Conservation (phyloP, 2,329 filamentous ascomycete genomes). For the Zymoseptoria crescenta region DNA sequence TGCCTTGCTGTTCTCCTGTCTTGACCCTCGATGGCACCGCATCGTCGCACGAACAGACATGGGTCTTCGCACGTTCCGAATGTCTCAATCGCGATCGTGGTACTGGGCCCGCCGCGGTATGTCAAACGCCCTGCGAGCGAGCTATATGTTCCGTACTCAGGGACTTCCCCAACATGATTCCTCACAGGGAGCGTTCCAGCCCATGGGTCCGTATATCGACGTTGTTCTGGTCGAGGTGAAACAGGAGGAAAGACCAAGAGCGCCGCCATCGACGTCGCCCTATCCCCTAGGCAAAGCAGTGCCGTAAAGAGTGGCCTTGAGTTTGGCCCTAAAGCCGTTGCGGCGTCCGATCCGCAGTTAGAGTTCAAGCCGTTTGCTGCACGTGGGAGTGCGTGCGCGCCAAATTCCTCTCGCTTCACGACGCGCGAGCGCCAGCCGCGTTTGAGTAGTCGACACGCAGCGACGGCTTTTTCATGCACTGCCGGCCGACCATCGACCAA, state of each 20-base stretch:
- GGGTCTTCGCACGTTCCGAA: not conserved
- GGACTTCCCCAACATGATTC: not conserved
- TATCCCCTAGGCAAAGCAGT: not conserved
- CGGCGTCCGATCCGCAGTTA: not conserved
- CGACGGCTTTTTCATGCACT: no score
- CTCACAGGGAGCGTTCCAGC: not conserved
- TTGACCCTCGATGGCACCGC: not conserved
- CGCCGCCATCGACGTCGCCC: not conserved
- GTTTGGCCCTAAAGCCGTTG: not conserved
- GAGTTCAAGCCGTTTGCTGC: not conserved
- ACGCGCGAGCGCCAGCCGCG: not conserved
- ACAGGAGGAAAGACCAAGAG: not conserved
- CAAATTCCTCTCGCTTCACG: not conserved
- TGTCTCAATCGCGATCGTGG: not conserved
- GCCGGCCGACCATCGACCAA: not conserved
- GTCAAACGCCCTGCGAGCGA: not conserved
- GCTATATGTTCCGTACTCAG: not conserved
- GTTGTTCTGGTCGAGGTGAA: not conserved
- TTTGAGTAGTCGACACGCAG: not conserved
- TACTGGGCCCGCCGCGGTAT: not conserved
- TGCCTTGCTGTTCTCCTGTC: not conserved
- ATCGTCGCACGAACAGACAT: not conserved
- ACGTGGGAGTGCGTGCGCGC: not conserved
- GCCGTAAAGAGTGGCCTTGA: not conserved
- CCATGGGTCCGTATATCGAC: not conserved